Conservation (phyloP, 106 monocot genomes). For the Dendrobium officinale region DNA sequence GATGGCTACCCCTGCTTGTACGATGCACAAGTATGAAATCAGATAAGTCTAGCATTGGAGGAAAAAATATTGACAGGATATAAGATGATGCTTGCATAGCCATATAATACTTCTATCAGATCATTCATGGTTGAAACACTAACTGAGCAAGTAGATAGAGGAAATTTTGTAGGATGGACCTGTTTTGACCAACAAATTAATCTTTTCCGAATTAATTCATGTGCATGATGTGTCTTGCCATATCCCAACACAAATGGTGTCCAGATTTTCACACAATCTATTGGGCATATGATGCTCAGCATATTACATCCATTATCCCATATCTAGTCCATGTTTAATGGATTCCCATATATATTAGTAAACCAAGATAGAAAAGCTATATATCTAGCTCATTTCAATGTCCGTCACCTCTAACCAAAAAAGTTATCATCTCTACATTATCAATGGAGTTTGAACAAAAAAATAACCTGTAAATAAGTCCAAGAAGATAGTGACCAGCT, state of each 20-base stretch:
- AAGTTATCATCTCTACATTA: not conserved
- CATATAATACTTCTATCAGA: not conserved
- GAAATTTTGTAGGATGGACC: not conserved
- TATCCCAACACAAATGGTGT: not conserved
- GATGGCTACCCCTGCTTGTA: too few species aligned
- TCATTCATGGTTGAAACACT: not conserved
- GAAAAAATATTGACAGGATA: not conserved
- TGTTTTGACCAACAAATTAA: not conserved
- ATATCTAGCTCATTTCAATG: not conserved
- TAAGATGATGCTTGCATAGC: not conserved
- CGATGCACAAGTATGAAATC: too few species aligned
- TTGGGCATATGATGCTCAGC: not conserved
- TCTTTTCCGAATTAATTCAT: not conserved
- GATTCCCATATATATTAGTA: not conserved
- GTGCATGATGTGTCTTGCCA: not conserved
- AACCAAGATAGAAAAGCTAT: not conserved
- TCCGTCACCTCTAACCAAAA: not conserved
- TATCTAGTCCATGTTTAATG: not conserved
- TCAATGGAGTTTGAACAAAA: not conserved
- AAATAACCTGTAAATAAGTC: constrained; percentile 77
- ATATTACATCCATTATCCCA: not conserved
- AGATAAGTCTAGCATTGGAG: too few species aligned
- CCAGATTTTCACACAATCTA: not conserved
- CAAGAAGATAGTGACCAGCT: constrained; percentile 94
- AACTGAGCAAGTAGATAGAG: too few species aligned